Conservation (phyloP, 1,139 yeast species). For the Wickerhamomyces sp. region DNA sequence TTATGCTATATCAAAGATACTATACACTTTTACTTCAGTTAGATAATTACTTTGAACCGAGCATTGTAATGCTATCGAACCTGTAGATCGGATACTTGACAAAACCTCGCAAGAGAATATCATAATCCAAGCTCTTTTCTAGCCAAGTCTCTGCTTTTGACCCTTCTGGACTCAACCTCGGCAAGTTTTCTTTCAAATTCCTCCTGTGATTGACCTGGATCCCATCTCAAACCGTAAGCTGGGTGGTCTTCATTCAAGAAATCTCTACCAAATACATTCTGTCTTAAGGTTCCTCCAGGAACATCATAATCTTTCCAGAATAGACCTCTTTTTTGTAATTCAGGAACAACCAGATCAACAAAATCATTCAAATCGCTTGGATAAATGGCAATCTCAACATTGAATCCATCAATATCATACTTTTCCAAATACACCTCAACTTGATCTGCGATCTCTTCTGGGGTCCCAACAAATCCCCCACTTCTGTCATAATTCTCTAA, state of each 20-base stretch:
- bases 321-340: conserved; percentile 26
- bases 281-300: conserved; percentile 16
- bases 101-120: too few species aligned
- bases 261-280: conserved; percentile 2
- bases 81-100: too few species aligned
- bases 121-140: too few species aligned
- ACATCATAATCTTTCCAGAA: conserved; percentile 27
- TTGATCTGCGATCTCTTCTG: conserved; percentile 27
- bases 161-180: too few species aligned
- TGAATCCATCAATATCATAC: conserved; percentile 32
- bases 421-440: conserved; percentile 29
- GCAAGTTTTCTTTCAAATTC: conserved; percentile 26
- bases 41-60: too few species aligned
- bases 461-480: conserved; percentile 24
- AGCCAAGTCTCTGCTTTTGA: too few species aligned
- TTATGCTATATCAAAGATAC: too few species aligned
- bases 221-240: conserved; percentile 35
- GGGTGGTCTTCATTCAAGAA: conserved; percentile 26
- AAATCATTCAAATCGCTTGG: conserved; percentile 31
- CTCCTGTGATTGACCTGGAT: conserved; percentile 28
- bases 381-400: conserved; percentile 27
- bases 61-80: too few species aligned
- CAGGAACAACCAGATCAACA: conserved; percentile 29
- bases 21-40: too few species aligned
- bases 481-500: conserved; percentile 1